Evolutionary conservation across 2,329 filamentous ascomycete species (phyloP), one percentile per base, ranked within the genome.

Genomic region (Aspergillus caelatus): DNA sequence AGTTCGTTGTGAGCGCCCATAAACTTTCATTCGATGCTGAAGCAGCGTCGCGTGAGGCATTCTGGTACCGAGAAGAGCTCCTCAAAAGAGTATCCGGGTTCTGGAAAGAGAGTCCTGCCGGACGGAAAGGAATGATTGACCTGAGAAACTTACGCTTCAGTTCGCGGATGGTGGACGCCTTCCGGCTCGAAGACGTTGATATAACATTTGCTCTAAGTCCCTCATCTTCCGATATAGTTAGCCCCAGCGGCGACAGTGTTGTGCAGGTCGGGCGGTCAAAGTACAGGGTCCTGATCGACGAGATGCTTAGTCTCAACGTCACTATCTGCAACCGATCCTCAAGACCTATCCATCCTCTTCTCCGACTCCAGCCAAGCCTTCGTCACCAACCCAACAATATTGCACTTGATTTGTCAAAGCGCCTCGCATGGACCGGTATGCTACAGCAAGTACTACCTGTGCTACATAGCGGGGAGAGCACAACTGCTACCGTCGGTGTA

Each of bases 11-110:
- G 50, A 95, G 91, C 77, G 87, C 89, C 19, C 89, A 88, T 73
- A 91, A 91, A 70, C 87, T 94, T 61, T 89, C 91, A 0, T 91
- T 92, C 0, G 92, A 95, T 67, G 86, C 86, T 50, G 94, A 97
- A 78, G 87, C 91, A 39, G 86, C 88, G 14, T 90, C 85, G 64
- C 85, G 94, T 58, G 93, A 97, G 78, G 88, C 89, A 0, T 97
- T 97, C 75, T 97, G 94, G 94, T 97, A 93, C 76, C 88, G 93
- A 19, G 91, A 96, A 75, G 88, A 88, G 72, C 85, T 97, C 2
- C 84, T 97, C 3, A 89, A 90, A 64, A 83, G 84, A 48, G 79
- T 97, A 11, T 84, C 83, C 30, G 93, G 90, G 0, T 86, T 84
- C 0, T 97, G 94, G 94, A 86, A 82, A 61, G 86, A 89, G 68